These are phyloP conservation scores for Rubia occidens DNA, from an alignment of 305 asterid genomes.

Conservation along the genomic window DNA sequence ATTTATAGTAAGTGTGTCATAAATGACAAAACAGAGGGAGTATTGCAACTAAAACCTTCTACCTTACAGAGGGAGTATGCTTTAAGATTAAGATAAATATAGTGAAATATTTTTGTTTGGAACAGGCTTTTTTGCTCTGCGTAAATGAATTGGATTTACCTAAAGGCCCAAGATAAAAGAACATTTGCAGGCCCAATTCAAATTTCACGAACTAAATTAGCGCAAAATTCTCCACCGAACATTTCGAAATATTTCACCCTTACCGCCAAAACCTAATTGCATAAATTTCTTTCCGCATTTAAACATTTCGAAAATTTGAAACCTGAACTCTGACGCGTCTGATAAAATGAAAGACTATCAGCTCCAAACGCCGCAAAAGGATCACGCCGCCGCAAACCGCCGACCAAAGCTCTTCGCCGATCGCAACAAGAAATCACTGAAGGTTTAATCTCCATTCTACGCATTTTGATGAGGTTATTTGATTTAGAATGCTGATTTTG, in stretches of 20 bases:
- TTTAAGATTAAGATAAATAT: too few species aligned
- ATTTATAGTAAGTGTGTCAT: too few species aligned
- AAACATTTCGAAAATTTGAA: neutral
- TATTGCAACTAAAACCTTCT: too few species aligned
- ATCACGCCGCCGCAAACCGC: conserved; percentile 32
- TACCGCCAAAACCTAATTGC: neutral
- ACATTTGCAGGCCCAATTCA: neutral
- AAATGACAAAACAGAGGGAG: too few species aligned
- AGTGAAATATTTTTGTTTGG: too few species aligned
- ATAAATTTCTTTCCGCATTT: neutral
- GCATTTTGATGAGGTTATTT: neutral
- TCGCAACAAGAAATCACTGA: conserved; percentile 31
- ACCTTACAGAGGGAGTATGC: too few species aligned
- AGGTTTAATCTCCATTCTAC: conserved; percentile 24
- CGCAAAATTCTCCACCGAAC: neutral
- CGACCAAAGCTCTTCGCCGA: conserved; percentile 34
- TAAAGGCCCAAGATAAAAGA: neutral
- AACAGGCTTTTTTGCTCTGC: too few species aligned
- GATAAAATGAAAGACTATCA: conserved; percentile 34
- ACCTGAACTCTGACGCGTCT: neutral
- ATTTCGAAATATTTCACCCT: neutral
- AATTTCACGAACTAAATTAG: neutral
- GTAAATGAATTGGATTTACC: neutral
- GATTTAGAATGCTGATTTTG: neutral
- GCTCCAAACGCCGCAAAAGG: conserved; percentile 51